phyloP scores from a whole-genome alignment of 2,329 filamentous ascomycete genomes.

The Diplodia scrobiculata region DNA sequence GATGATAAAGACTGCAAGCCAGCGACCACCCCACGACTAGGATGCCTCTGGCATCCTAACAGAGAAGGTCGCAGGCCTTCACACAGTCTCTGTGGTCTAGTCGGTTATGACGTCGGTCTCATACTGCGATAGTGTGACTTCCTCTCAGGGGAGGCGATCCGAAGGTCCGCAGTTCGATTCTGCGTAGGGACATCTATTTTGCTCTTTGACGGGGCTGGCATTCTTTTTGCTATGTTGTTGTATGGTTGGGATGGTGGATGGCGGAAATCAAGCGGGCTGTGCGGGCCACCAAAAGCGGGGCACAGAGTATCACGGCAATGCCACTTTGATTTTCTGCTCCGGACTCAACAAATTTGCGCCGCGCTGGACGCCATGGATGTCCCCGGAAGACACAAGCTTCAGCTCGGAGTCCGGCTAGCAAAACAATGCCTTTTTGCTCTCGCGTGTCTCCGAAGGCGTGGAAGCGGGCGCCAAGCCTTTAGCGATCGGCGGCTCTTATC shows the following conservation, averaged over 20 bases:
- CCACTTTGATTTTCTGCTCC: not conserved
- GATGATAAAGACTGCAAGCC: not conserved
- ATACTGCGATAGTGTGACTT: conserved; percentile 15
- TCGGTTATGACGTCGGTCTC: conserved; percentile 30
- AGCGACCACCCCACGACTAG: not conserved
- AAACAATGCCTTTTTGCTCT: not conserved
- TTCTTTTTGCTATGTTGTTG: not conserved
- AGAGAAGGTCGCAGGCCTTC: not conserved
- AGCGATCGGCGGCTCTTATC: not conserved
- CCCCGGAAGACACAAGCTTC: not conserved
- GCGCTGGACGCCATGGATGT: too few species aligned
- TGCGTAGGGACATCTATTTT: conserved; percentile 24
- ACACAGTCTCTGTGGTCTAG: conserved; percentile 23
- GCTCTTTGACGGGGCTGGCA: not conserved
- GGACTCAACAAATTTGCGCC: not conserved
- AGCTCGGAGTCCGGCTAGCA: not conserved
- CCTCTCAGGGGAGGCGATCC: conserved; percentile 27
- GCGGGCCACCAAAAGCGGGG: not conserved
- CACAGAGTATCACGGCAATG: not conserved
- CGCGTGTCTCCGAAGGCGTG: not conserved
- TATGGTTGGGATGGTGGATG: not conserved
- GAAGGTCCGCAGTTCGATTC: conserved; percentile 27
- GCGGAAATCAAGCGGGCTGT: not conserved
- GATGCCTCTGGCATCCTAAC: not conserved
- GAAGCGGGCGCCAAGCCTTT: not conserved